phyloP scores from a whole-genome alignment of 1,284 basidiomycete genomes.

The Calocybe gambosa region DNA sequence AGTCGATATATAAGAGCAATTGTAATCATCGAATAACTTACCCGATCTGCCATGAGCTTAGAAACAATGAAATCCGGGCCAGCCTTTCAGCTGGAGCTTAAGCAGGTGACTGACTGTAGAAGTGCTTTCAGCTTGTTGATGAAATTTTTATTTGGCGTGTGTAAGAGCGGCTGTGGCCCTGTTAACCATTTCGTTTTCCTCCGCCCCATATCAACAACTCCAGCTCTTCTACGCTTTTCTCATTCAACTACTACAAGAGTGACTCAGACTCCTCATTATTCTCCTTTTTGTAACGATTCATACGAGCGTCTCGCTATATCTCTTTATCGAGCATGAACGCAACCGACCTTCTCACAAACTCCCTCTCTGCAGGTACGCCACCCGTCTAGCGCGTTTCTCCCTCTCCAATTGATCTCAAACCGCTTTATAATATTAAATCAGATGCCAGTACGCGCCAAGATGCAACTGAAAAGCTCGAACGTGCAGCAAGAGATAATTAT shows the following conservation, averaged over 20 bases:
- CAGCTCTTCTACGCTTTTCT: constrained; percentile 15
- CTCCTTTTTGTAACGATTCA: constrained; percentile 16
- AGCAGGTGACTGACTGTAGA: neutral
- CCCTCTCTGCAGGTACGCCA: constrained; percentile 79
- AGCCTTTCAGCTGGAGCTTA: neutral
- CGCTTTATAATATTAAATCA: constrained; percentile 26
- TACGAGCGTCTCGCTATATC: constrained; percentile 10
- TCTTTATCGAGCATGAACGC: constrained; percentile 69
- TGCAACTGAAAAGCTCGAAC: constrained; percentile 85
- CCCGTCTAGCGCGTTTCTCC: constrained; percentile 25
- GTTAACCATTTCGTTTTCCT: constrained; percentile 11
- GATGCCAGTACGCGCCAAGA: constrained; percentile 82
- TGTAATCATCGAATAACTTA: constrained; percentile 25
- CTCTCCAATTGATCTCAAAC: constrained; percentile 18
- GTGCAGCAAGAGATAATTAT: constrained; percentile 80
- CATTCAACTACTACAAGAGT: constrained; percentile 13
- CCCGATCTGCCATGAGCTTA: constrained; percentile 54
- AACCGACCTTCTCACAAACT: constrained; percentile 82
- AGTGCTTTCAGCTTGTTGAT: constrained; percentile 1
- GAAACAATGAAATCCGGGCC: constrained; percentile 5
- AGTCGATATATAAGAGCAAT: constrained; percentile 24
- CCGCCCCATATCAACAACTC: constrained; percentile 14
- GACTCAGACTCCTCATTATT: constrained; percentile 13
- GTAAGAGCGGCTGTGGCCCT: constrained; percentile 16
- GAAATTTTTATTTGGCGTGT: constrained; percentile 12